A percentile compares a stretch with the other conserved stretches of the same genome.
Conservation (phyloP, 805 yeast genomes). For the Cyberlindnera euphorbiae region DNA sequence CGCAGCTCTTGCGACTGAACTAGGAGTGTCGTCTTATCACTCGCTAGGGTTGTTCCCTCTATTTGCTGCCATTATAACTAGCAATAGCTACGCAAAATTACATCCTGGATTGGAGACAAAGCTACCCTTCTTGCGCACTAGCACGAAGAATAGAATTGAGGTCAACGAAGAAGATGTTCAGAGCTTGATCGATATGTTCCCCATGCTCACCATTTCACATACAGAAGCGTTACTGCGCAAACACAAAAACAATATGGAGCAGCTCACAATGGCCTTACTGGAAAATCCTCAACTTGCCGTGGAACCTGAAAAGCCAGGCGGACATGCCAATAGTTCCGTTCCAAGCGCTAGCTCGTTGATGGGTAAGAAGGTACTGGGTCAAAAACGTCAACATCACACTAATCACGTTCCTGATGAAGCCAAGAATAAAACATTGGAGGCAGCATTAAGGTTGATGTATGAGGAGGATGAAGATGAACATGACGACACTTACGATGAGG, state of each 20-base stretch:
- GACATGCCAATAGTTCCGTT: conserved; percentile 18
- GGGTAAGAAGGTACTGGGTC: conserved; percentile 14
- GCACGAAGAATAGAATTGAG: background rate
- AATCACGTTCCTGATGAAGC: conserved; percentile 39
- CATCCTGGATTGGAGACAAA: conserved; percentile 50
- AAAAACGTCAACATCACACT: conserved; percentile 6
- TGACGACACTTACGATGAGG: conserved; percentile 71
- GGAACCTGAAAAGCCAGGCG: conserved; percentile 15
- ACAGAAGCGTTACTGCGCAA: conserved; percentile 45
- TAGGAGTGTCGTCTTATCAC: conserved; percentile 40
- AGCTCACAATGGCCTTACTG: conserved; percentile 51
- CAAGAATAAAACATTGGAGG: conserved; percentile 52
- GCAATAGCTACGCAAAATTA: conserved; percentile 39
- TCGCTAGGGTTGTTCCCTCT: conserved; percentile 48
- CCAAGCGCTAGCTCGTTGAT: conserved; percentile 16
- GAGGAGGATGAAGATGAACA: conserved; percentile 82
- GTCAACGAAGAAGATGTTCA: conserved; percentile 26
- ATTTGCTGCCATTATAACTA: conserved; percentile 47
- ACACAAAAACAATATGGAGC: conserved; percentile 48
- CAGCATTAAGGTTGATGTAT: conserved; percentile 60
- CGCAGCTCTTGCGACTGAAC: conserved; percentile 36
- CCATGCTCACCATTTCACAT: conserved; percentile 46
- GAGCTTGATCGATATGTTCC: conserved; percentile 56
- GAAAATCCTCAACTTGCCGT: conserved; percentile 50
- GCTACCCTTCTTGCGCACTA: conserved; percentile 39